Evolutionary conservation across 305 asterid species (phyloP), one percentile per base, ranked within the genome.

Genomic region (Coffea humblotiana): DNA sequence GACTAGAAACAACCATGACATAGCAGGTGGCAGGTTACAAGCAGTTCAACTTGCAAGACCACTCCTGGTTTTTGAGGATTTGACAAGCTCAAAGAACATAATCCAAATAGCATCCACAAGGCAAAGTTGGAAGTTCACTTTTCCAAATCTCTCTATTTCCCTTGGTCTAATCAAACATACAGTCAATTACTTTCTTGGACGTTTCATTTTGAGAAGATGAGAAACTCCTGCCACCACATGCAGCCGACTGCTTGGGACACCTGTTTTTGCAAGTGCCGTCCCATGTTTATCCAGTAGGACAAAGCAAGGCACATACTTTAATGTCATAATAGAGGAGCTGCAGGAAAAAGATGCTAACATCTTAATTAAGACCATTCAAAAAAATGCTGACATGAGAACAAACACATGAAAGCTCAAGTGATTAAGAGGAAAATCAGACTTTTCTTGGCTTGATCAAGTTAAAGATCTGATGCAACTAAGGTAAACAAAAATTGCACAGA

Each of bases 241-340:
- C 71, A 63, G 90, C 76, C 98, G 87, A 78, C 94, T 93, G 84
- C 85, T 82, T 3, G 99, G 99, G 25, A 92, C 87, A 0, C 98
- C 97, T 3, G 99, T 91, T 84, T 95, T 95, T 56, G 97, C 97
- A 51, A 93, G 85, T 0, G 98, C 98, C 66, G 77, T 91, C 37
- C 99, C 98, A 40, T 90, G n/a, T 78, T 89, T 89, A 80, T 93
- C 98, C 56, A 95, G 80, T 1, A 95, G 88, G 78, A 95, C 97
- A 25, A 95, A 93, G 91, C 99, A 93, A 21, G 99, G 98, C 77
- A 95, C 99, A 45, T 93, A 95, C 80, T 83, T 91, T 43, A 95
- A 95, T 91, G 90, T 93, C 94, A 65, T 93, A 95, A 81, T 92
- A 91, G 51, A 93, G 98, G 61, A 95, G 97, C 99, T 95, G 91